Evolutionary conservation across 768 basidiomycete genomes (phyloP), one percentile per base, ranked within the genome.

Genomic region (Boletus insuetus): DNA sequence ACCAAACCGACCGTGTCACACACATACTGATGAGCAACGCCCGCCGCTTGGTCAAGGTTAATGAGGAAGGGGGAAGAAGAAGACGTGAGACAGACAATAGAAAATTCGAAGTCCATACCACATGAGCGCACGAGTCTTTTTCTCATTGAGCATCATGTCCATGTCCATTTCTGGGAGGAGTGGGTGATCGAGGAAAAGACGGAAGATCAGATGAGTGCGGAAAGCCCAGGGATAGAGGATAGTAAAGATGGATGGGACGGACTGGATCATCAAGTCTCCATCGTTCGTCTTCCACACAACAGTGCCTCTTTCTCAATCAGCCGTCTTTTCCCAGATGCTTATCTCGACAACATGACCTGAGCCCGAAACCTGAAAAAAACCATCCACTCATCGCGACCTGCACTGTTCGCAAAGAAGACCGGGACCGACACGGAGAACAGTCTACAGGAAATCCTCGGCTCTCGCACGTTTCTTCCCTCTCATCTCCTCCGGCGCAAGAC

Each of bases 381-480:
- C 39, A 58, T 34, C 66, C 56, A 65, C 68, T 67, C 60, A 62
- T 64, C 58, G 66, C 64, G 54, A 70, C 62, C 64, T 64, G 66
- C 54, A 57, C 64, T 35, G 51, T 37, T 54, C 52, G 51, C 60
- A 64, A 64, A 69, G 58, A 64, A 67, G 51, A 69, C 64, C 63
- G 50, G 58, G 65, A 71, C 64, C 67, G 58, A 71, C 65, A 55
- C 40, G 52, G 43, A 58, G 48, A 48, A 56, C 26, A 57, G 42
- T 47, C 66, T 73, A 91, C 63, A 93, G 73, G 71, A 90, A 91
- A 70, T 94, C 92, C 71, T 93, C 91, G 32, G 92, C 92, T 60
- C 90, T 78, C 45, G 91, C 88, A 45, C 92, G 77, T 72, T 94
- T 94, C 77, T 85, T 90, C 46, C 91, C 90, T 60, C 88, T 81